phyloP scores from a whole-genome alignment of 2,329 filamentous ascomycete species.

The Fusarium nanum region DNA sequence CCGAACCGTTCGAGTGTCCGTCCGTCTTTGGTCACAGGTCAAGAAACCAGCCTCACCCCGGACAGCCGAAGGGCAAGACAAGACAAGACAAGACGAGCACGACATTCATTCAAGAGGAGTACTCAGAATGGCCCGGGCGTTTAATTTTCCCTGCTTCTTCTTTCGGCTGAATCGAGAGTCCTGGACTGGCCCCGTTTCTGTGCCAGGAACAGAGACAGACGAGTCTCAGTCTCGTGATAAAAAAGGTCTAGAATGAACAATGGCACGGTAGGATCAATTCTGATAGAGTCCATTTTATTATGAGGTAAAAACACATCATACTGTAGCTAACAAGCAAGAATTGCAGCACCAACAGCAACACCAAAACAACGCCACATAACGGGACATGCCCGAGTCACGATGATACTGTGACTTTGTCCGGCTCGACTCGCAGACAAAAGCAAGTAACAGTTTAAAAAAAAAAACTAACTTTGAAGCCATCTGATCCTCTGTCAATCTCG shows the following conservation, averaged over 20 bases:
- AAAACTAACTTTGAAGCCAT: constrained; percentile 5
- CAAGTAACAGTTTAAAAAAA: background rate
- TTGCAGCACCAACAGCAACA: constrained; percentile 4
- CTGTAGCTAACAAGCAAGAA: background rate
- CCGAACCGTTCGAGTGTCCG: background rate
- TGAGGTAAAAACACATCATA: background rate
- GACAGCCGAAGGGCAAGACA: background rate
- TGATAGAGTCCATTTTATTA: background rate
- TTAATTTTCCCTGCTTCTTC: constrained; percentile 14
- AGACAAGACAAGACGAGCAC: constrained; percentile 28
- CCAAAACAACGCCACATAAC: constrained; percentile 5
- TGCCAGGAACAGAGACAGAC: constrained; percentile 16
- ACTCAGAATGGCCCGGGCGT: constrained; percentile 23
- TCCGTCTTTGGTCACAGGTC: background rate
- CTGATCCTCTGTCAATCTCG: constrained; percentile 31
- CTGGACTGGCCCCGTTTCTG: constrained; percentile 9
- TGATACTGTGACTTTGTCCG: constrained; percentile 2
- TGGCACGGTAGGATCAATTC: background rate
- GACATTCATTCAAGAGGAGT: constrained; percentile 25
- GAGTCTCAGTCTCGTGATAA: constrained; percentile 26
- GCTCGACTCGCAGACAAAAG: constrained; percentile 23
- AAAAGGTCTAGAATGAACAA: constrained; percentile 13
- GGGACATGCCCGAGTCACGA: constrained; percentile 32
- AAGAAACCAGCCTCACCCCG: constrained; percentile 19
- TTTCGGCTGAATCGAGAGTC: constrained; percentile 27